Evolutionary conservation across 805 yeast species (phyloP), one percentile per base, ranked within the genome.

Genomic region (Debaryomyces maramus): DNA sequence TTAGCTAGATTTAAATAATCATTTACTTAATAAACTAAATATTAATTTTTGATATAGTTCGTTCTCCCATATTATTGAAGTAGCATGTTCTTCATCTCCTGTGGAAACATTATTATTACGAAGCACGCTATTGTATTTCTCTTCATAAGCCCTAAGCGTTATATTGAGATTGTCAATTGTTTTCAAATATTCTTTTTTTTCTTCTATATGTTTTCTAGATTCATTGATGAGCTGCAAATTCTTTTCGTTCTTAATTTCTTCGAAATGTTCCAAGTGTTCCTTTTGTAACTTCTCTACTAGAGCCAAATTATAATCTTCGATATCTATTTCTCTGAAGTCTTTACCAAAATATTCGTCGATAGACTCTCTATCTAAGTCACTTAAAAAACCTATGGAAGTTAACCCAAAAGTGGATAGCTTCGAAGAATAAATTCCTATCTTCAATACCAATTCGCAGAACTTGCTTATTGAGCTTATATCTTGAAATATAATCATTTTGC

Each of bases 1-100:
- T 65, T 77, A 38, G 63, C 74, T 7, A 70, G 83, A 56, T 77
- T 77, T 47, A 63, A 59, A 24, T 73, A 60, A 33, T 33, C 26
- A 36, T 38, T 39, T 43, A 23, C 40, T 20, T 32, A 40, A 20
- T 39, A 44, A 18, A 29, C 38, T 32, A 43, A 48, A 49, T 17
- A 54, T 32, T 21, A 47, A 31, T 5, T 48, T 39, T 39, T 55
- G 59, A 26, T 46, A 43, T n/a, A 52, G 23, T 14, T 43, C 22
- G 21, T 55, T 58, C 37, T 57, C 62, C 60, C 61, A 56, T 6
- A 36, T 38, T n/a, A 55, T 32, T 2, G 60, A 46, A 13, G 46
- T 40, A 5, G 46, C 16, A 14, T 43, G 41, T 15, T 47, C 53
- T 33, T 43, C 50, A 20, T 48, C 48, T 8, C 46, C 35, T 13